A percentile compares a stretch with the other conserved stretches of the same genome.
phyloP scores from a whole-genome alignment of 768 basidiomycete genomes.

The Polyporus arcularius region DNA sequence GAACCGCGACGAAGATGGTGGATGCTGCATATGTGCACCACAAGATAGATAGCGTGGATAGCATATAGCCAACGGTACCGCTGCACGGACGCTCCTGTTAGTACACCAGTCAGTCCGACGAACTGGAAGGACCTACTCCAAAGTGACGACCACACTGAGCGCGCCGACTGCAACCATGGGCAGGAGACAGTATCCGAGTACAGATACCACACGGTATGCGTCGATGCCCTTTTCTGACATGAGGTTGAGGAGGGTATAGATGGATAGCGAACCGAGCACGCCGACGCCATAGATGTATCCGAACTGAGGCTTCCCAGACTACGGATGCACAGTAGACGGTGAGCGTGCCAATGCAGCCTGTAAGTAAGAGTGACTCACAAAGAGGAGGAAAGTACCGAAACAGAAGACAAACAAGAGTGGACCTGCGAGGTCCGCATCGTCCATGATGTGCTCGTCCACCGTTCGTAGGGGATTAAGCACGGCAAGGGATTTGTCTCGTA shows the following conservation, averaged over 20 bases:
- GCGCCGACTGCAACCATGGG: conserved; percentile 96
- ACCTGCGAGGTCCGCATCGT: conserved; percentile 97
- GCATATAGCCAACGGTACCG: conserved; percentile 80
- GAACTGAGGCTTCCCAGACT: conserved; percentile 99
- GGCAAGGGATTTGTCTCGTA: conserved; percentile 89
- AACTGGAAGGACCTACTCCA: conserved; percentile 66
- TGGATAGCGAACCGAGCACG: conserved; percentile 87
- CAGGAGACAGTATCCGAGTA: conserved; percentile 93
- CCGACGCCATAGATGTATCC: conserved; percentile 98
- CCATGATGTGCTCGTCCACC: conserved; percentile 94
- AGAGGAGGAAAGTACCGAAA: conserved; percentile 88
- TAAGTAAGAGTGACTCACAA: conserved; percentile 58
- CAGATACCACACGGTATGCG: conserved; percentile 91
- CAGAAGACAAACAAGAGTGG: conserved; percentile 94
- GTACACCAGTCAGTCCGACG: background rate
- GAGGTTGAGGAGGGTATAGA: conserved; percentile 93
- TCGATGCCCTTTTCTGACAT: conserved; percentile 97
- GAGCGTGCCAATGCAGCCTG: background rate
- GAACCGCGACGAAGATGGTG: conserved; percentile 91
- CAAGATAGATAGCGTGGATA: conserved; percentile 79
- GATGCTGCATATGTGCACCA: conserved; percentile 99
- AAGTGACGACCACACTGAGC: conserved; percentile 80
- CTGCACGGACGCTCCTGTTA: conserved; percentile 40
- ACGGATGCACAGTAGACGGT: background rate
- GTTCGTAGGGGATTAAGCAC: conserved; percentile 89